Evolutionary conservation across 495 filamentous ascomycete species (phyloP), one percentile per base, ranked within the genome.

Genomic region (Lasiosphaeriaceae sp.): DNA sequence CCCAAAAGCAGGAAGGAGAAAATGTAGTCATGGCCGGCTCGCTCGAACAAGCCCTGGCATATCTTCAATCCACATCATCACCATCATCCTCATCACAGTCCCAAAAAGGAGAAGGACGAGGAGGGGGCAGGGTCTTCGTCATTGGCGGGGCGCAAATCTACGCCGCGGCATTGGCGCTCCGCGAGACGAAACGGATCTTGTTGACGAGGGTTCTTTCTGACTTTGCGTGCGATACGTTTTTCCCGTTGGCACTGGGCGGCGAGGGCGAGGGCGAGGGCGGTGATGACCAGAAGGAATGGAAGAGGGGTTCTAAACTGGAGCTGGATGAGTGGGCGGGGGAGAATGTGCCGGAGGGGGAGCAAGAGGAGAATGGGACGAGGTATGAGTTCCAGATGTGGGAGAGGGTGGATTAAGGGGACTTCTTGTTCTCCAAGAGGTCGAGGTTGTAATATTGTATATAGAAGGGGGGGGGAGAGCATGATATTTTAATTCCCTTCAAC

Each of bases 121-220:
- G 5, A 14, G 29, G 39, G 19, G 50, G 31, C 26, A 55, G 81
- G 61, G 78, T 90, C 0, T 98, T 89, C 71, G 80, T 97, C 0
- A 97, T 98, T 68, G 94, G 94, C 2, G 94, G 94, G 1, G 86
- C 83, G 63, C 86, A 93, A 76, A 83, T 98, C 24, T 98, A 97
- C 69, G 75, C 62, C 16, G 77, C 82, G 24, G 87, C 89, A 56
- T 71, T 97, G 71, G 56, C 57, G 54, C 63, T 80, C 29, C 58
- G 31, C 41, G 70, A 77, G 59, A 65, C 76, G 64, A 70, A 76
- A 57, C 66, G 80, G 56, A 74, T 92, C 49, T 65, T 91, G 57
- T 67, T 90, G 66, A 93, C 86, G 59, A 73, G 80, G 60, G 73
- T 91, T 39, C 50, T 75, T 62, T 68, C 61, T 55, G 84, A 83